Evolutionary conservation across 2,329 filamentous ascomycete genomes (phyloP).

Genomic region (Lasiodiplodia theobromae): DNA sequence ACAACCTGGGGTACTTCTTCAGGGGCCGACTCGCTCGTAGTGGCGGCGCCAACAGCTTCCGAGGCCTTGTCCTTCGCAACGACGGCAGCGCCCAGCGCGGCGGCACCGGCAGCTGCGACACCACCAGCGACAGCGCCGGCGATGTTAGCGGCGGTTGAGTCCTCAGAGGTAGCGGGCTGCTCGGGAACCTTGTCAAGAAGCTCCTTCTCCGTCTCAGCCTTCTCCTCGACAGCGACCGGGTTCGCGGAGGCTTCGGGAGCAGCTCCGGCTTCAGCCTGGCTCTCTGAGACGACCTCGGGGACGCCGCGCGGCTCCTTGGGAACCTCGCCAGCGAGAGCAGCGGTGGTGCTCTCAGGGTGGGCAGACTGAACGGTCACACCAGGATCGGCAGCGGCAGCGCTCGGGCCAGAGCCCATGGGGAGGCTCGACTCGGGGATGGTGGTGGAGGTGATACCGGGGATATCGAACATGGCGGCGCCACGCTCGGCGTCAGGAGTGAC

Average conservation of each 20-base stretch:
- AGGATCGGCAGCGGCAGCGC: constrained; percentile 46
- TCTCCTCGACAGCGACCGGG: constrained; percentile 71
- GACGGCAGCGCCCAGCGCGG: constrained; percentile 49
- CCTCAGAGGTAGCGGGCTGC: constrained; percentile 58
- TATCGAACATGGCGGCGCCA: constrained; percentile 53
- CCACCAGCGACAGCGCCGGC: constrained; percentile 55
- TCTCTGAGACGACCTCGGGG: constrained; percentile 73
- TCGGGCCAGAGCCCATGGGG: constrained; percentile 62
- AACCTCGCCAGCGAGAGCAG: constrained; percentile 53
- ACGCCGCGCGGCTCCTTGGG: constrained; percentile 53
- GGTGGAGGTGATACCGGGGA: constrained; percentile 62
- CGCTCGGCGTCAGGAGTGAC: constrained; percentile 53
- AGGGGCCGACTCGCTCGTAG: constrained; percentile 31
- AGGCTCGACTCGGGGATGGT: constrained; percentile 85
- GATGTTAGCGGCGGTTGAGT: constrained; percentile 55
- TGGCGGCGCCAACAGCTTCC: constrained; percentile 38
- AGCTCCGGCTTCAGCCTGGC: constrained; percentile 70
- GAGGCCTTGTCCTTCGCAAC: constrained; percentile 46
- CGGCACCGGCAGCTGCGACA: constrained; percentile 49
- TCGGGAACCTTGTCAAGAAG: constrained; percentile 71
- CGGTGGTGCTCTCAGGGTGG: constrained; percentile 54
- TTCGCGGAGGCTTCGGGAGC: constrained; percentile 73
- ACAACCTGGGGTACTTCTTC: constrained; percentile 29
- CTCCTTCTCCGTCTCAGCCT: constrained; percentile 74
- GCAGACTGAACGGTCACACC: constrained; percentile 52